phyloP scores from a whole-genome alignment of 2,329 filamentous ascomycete genomes.

The Xylariaceae sp. region DNA sequence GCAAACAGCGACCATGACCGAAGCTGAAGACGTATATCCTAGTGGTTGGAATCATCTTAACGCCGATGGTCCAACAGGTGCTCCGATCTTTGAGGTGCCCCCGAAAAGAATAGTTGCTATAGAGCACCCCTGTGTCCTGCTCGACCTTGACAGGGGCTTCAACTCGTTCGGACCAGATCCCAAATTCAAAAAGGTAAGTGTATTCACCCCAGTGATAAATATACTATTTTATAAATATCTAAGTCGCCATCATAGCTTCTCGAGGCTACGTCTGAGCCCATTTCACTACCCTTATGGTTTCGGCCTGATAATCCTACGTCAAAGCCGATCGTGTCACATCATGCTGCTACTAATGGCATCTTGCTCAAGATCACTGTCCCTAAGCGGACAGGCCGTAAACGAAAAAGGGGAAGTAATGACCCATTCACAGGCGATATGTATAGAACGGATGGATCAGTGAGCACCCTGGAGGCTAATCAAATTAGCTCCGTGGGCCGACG shows the following conservation, averaged over 20 bases:
- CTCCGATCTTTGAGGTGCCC: slow-evolving; percentile 43
- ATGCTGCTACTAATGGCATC: slow-evolving; percentile 77
- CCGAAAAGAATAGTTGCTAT: slow-evolving; percentile 44
- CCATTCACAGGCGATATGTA: slow-evolving; percentile 58
- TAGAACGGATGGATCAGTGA: slow-evolving; percentile 30
- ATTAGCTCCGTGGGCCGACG: slow-evolving; percentile 49
- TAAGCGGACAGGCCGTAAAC: slow-evolving; percentile 81
- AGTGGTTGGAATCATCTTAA: slow-evolving; percentile 12
- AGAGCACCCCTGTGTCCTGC: slow-evolving; percentile 48
- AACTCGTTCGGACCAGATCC: slow-evolving; percentile 44
- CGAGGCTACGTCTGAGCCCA: slow-evolving; percentile 40
- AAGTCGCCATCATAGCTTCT: slow-evolving; percentile 27
- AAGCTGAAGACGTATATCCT: slow-evolving; percentile 8
- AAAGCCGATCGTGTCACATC: slow-evolving; percentile 76
- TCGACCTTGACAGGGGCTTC: slow-evolving; percentile 46
- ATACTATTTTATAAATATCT: background rate
- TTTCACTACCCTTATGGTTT: slow-evolving; percentile 70
- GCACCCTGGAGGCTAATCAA: slow-evolving; percentile 25
- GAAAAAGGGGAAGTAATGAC: slow-evolving; percentile 75
- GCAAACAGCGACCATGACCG: slow-evolving; percentile 1
- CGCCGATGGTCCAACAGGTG: slow-evolving; percentile 24
- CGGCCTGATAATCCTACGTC: slow-evolving; percentile 79
- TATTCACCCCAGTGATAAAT: background rate
- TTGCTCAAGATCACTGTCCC: slow-evolving; percentile 86
- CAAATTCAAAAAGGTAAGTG: slow-evolving; percentile 42